Evolutionary conservation across 805 yeast species (phyloP), one percentile per base, ranked within the genome.

Genomic region (Crinitomyces ghanaensis): DNA sequence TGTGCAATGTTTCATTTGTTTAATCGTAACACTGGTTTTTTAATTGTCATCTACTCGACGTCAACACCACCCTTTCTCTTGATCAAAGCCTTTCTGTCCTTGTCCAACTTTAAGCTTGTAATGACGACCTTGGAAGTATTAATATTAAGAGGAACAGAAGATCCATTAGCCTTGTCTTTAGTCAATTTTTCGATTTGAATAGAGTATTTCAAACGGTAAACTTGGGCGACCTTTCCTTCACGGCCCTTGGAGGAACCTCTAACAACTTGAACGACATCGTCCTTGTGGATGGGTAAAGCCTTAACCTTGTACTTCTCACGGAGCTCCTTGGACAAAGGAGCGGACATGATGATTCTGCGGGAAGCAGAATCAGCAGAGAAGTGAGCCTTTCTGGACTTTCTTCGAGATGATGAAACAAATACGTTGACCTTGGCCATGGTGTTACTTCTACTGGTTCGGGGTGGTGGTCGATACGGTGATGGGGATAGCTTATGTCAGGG

Each of bases 171-270:
- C 76, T 91, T 91, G 72, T 91, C 97, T 72, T 78, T 81, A 72
- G 88, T 77, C 65, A 91, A 74, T 74, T 88, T 88, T 74, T 86
- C 97, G 58, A 91, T 79, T 72, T 88, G 97, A 54, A 91, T 74
- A 56, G 94, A 77, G 64, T 72, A 91, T 70, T 91, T 91, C 71
- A 91, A 81, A 81, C 98, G 88, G 95, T 91, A 91, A 55, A 88
- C 97, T 50, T 94, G 80, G 53, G 91, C 72, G 66, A 91, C 75
- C 72, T 85, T 83, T 70, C 98, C 98, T 75, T 88, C 98, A 58
- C 88, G 85, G 66, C 97, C 98, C 77, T 91, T 91, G 81, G 83
- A 82, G 62, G 97, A 82, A 63, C 98, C 98, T 72, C 98, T 88
- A 65, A 80, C 88, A 61, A 91, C 91, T 57, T 73, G 67, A 56